Percentiles rank a stretch among this genome's conserved stretches.
Evolutionary conservation across 2,329 filamentous ascomycete species (phyloP).

Genomic region (Cordyceps javanica): DNA sequence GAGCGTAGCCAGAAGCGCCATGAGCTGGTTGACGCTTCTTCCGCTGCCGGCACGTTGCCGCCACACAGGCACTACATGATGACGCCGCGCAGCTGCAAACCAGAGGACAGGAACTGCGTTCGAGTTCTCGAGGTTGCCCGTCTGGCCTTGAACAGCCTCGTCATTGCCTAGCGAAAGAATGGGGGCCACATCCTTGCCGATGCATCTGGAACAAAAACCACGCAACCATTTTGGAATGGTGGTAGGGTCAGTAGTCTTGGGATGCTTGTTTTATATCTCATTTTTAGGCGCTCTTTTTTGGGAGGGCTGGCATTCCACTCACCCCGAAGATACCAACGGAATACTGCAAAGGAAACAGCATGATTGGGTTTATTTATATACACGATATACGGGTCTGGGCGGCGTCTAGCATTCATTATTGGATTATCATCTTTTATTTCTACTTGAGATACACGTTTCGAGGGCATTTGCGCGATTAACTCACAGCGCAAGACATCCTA

Average conservation of each 20-base stretch:
- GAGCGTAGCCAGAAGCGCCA: constrained; percentile 43
- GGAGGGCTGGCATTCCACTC: neutral
- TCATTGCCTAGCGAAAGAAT: constrained; percentile 40
- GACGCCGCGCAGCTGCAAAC: constrained; percentile 21
- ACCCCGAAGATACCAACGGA: neutral
- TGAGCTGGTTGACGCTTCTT: constrained; percentile 40
- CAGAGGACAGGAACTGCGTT: constrained; percentile 38
- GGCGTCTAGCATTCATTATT: neutral
- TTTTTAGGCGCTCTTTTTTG: neutral
- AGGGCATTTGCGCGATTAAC: no score
- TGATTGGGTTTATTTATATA: neutral
- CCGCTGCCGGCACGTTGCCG: constrained; percentile 31
- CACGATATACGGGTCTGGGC: neutral
- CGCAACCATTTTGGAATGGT: no score
- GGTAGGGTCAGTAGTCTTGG: neutral
- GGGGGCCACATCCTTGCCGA: no score
- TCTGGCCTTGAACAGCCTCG: constrained; percentile 45
- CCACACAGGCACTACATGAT: constrained; percentile 21
- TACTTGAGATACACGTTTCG: no score
- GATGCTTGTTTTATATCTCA: neutral
- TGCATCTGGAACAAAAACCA: no score
- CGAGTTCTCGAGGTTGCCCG: constrained; percentile 49
- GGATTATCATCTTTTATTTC: neutral
- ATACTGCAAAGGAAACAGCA: neutral
- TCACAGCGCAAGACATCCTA: no score